A percentile compares a stretch with the other conserved stretches of the same genome.
phyloP scores from a whole-genome alignment of 2,329 filamentous ascomycete genomes.

The Hymenoscyphus albidus region DNA sequence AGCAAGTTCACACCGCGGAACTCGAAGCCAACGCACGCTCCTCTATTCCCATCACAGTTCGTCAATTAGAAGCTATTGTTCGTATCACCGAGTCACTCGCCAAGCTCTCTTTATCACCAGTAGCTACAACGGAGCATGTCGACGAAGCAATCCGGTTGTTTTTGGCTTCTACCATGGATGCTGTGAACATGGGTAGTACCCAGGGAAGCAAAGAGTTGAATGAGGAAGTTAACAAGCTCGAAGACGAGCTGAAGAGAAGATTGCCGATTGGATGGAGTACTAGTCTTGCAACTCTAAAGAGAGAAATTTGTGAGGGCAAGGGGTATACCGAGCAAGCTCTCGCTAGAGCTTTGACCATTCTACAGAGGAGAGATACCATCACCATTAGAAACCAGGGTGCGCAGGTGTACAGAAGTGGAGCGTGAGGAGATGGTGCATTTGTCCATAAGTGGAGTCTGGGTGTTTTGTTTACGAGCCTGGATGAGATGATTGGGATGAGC shows the following conservation, averaged over 20 bases:
- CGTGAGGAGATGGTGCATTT: constrained; percentile 38
- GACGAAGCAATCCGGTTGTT: constrained; percentile 97
- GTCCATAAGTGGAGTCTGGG: neutral
- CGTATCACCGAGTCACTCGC: constrained; percentile 95
- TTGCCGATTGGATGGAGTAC: constrained; percentile 96
- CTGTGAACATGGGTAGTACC: constrained; percentile 83
- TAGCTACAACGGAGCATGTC: constrained; percentile 87
- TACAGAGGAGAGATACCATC: constrained; percentile 84
- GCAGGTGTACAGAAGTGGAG: constrained; percentile 70
- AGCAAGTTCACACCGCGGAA: constrained; percentile 89
- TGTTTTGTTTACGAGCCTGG: neutral
- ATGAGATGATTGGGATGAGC: neutral
- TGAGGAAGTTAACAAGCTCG: constrained; percentile 81
- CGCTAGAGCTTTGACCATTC: constrained; percentile 76
- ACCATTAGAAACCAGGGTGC: constrained; percentile 74
- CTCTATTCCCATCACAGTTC: constrained; percentile 94
- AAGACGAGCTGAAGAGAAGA: constrained; percentile 81
- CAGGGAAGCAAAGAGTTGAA: constrained; percentile 84
- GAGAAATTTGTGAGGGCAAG: constrained; percentile 89
- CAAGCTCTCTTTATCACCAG: constrained; percentile 79
- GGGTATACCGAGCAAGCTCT: constrained; percentile 85
- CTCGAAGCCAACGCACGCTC: constrained; percentile 85
- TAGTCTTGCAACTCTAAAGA: constrained; percentile 75
- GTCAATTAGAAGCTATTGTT: constrained; percentile 94
- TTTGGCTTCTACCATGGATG: constrained; percentile 96